A percentile compares a stretch with the other conserved stretches of the same genome.
These are phyloP conservation scores for Daldinia concentrica DNA, from an alignment of 495 filamentous ascomycete species.

Conservation along the genomic window DNA sequence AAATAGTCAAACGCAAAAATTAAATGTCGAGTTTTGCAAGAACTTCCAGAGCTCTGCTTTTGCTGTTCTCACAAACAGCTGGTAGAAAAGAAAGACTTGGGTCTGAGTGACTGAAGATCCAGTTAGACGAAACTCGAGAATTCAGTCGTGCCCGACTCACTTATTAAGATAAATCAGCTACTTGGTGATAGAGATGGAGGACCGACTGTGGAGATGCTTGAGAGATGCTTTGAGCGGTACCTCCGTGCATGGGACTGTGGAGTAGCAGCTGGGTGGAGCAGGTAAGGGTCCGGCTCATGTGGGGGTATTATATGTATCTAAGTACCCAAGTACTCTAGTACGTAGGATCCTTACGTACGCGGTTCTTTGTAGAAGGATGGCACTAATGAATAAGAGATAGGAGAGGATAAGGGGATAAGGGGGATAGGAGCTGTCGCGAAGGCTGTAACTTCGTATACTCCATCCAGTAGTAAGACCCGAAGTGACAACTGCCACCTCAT, in stretches of 20 bases:
- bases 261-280: constrained; percentile 34
- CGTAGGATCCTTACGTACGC: not conserved
- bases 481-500: constrained; percentile 11
- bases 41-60: constrained; percentile 65
- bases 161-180: constrained; percentile 32
- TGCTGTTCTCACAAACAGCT: constrained; percentile 43
- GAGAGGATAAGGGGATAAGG: not conserved
- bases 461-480: constrained; percentile 9
- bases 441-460: constrained; percentile 12
- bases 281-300: constrained; percentile 18
- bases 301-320: constrained; percentile 1
- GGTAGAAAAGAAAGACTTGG: constrained; percentile 48
- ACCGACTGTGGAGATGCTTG: constrained; percentile 30
- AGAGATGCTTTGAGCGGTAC: not conserved
- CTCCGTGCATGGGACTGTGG: constrained; percentile 37
- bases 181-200: constrained; percentile 33
- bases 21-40: constrained; percentile 47
- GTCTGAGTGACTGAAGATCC: constrained; percentile 55
- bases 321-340: constrained; percentile 12
- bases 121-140: constrained; percentile 30
- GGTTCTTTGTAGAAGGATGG: not conserved
- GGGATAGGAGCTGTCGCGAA: not conserved
- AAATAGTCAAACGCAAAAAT: constrained; percentile 22
- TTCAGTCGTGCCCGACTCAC: constrained; percentile 18
- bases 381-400: not conserved